Evolutionary conservation across 1,284 basidiomycete genomes (phyloP).

Genomic region (Tylopilus sp.): DNA sequence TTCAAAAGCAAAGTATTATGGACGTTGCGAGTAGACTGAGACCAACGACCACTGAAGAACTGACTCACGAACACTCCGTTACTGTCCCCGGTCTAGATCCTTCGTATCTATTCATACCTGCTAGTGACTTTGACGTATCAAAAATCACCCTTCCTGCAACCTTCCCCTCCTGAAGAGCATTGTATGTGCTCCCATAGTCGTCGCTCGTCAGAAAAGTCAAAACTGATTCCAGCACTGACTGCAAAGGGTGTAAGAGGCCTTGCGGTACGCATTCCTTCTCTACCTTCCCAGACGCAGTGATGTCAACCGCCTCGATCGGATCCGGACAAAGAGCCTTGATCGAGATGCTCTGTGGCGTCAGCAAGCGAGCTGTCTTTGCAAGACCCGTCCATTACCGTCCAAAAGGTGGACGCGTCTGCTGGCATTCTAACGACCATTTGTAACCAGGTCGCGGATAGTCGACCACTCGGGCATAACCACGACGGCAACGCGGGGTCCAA

Average conservation of each 20-base stretch:
- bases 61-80: too few relatives aligned
- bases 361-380: not conserved
- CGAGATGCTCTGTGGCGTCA: conserved; percentile 43
- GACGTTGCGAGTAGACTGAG: too few relatives aligned
- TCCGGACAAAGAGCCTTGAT: conserved; percentile 75
- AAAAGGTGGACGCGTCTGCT: conserved; percentile 68
- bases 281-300: conserved; percentile 67
- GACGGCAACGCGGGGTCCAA: conserved; percentile 73
- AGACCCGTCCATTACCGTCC: conserved; percentile 36
- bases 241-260: conserved; percentile 51
- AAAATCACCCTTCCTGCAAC: conserved; percentile 65
- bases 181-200: conserved; percentile 43
- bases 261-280: conserved; percentile 53
- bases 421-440: conserved; percentile 75
- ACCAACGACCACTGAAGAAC: too few relatives aligned
- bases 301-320: conserved; percentile 65
- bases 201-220: not conserved
- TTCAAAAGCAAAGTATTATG: not conserved
- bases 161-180: conserved; percentile 52
- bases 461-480: conserved; percentile 74
- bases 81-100: too few relatives aligned
- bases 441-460: conserved; percentile 60
- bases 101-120: not conserved
- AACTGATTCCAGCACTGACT: conserved; percentile 35
- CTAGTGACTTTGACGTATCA: conserved; percentile 38